phyloP scores from a whole-genome alignment of 768 basidiomycete species.

The Termitomyces sp. region DNA sequence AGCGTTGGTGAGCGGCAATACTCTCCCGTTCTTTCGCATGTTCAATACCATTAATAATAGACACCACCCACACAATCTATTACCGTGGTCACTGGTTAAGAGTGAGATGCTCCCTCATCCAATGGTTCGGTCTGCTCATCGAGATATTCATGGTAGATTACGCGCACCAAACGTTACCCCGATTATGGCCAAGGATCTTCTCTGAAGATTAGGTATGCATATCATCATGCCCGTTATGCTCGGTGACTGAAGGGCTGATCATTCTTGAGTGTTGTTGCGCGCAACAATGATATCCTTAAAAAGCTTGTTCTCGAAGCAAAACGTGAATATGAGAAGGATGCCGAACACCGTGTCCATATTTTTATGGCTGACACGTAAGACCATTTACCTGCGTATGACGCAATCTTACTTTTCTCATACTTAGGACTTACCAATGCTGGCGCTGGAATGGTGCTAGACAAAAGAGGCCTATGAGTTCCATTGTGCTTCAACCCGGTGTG shows the following conservation, averaged over 20 bases:
- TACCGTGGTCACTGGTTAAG: constrained; percentile 87
- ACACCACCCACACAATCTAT: constrained; percentile 85
- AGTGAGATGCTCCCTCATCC: constrained; percentile 33
- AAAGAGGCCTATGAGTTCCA: constrained; percentile 90
- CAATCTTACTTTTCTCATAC: neutral
- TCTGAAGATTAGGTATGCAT: constrained; percentile 72
- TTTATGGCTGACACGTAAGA: constrained; percentile 86
- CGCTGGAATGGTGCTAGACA: constrained; percentile 85
- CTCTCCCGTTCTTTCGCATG: constrained; percentile 5
- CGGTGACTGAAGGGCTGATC: constrained; percentile 9
- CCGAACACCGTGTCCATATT: constrained; percentile 85
- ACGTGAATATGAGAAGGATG: constrained; percentile 86
- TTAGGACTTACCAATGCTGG: constrained; percentile 71
- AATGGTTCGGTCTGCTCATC: constrained; percentile 10
- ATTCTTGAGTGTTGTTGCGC: constrained; percentile 67
- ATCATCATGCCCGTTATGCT: constrained; percentile 8
- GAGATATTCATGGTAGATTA: constrained; percentile 47
- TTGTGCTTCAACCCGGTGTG: constrained; percentile 83
- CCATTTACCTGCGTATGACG: neutral
- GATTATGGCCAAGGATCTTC: constrained; percentile 71
- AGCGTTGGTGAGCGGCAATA: constrained; percentile 55
- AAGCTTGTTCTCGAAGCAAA: constrained; percentile 83
- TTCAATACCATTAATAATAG: constrained; percentile 27
- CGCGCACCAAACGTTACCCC: constrained; percentile 68
- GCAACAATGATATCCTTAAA: constrained; percentile 85